These are phyloP conservation scores for Corrigiola litoralis DNA, from an alignment of 179 eudicot genomes.

Conservation along the genomic window DNA sequence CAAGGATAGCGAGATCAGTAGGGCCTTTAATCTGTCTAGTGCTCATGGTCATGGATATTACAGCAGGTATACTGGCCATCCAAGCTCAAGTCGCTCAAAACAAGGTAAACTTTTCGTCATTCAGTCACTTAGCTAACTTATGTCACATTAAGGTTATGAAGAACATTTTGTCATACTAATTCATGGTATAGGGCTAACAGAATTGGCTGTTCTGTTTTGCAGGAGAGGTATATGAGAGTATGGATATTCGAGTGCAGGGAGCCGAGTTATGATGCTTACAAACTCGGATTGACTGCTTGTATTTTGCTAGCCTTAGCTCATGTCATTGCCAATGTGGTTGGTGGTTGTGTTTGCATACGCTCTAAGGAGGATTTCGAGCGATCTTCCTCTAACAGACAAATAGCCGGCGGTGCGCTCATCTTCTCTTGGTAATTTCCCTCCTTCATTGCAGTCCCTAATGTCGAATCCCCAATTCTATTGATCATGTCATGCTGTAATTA, in stretches of 20 bases:
- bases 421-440: constrained; percentile 52
- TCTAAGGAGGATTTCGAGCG: constrained; percentile 54
- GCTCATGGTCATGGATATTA: constrained; percentile 55
- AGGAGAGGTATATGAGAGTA: constrained; percentile 47
- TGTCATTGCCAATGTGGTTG: constrained; percentile 54
- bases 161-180: neutral
- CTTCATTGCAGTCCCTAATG: neutral
- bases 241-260: constrained; percentile 75
- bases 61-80: constrained; percentile 71
- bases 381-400: constrained; percentile 61
- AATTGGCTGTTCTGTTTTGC: neutral
- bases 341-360: constrained; percentile 65
- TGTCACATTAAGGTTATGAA: neutral
- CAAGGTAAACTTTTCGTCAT: constrained; percentile 41
- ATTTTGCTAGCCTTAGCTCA: constrained; percentile 62
- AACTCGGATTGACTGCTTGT: constrained; percentile 69
- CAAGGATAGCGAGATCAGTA: constrained; percentile 31
- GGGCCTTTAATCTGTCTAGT: constrained; percentile 48
- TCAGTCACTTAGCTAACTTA: neutral
- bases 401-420: constrained; percentile 61
- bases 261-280: constrained; percentile 76
- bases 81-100: constrained; percentile 68
- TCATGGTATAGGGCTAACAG: neutral
- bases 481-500: neutral
- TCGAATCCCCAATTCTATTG: neutral